A percentile compares a stretch with the other conserved stretches of the same genome.
These are phyloP conservation scores for Coniella lustricola DNA, from an alignment of 2,329 filamentous ascomycete species.

Conservation along the genomic window DNA sequence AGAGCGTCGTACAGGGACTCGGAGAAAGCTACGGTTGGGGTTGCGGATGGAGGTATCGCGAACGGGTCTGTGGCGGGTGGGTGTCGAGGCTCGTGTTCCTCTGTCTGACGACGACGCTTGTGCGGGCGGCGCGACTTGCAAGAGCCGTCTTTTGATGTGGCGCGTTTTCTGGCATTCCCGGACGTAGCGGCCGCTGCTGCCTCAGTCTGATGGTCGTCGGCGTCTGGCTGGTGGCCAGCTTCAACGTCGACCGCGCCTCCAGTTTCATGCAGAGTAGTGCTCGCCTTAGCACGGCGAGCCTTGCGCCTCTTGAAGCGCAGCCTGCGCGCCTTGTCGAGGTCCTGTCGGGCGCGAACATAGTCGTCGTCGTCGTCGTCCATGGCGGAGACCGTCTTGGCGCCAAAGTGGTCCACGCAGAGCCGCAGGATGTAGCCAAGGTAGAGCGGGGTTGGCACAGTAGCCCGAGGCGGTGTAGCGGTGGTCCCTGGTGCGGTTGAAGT, in stretches of 20 bases:
- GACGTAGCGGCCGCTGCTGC: not conserved
- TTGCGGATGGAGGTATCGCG: not conserved
- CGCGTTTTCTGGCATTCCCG: not conserved
- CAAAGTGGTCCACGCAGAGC: not conserved
- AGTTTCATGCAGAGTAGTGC: too few species aligned
- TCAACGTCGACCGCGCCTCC: not conserved
- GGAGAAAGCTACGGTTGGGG: conserved; percentile 72
- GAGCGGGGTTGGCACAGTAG: not conserved
- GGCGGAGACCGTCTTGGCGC: not conserved
- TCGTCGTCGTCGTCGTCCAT: not conserved
- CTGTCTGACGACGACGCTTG: not conserved
- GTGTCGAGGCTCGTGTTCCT: not conserved
- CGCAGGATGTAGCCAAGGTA: not conserved
- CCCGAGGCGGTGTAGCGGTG: not conserved
- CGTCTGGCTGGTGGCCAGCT: too few species aligned
- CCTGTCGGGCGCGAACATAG: conserved; percentile 3
- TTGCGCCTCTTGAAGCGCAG: not conserved
- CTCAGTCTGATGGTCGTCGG: not conserved
- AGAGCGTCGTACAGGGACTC: conserved; percentile 95
- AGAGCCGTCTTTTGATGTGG: not conserved
- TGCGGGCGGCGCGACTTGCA: not conserved
- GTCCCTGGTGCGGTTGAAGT: not conserved
- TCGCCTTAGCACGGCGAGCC: not conserved
- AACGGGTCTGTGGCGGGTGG: conserved; percentile 22
- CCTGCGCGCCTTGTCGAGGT: conserved; percentile 8